A percentile compares a stretch with the other conserved stretches of the same genome.
phyloP scores from a whole-genome alignment of 495 filamentous ascomycete genomes.

The Penicillium daleae region DNA sequence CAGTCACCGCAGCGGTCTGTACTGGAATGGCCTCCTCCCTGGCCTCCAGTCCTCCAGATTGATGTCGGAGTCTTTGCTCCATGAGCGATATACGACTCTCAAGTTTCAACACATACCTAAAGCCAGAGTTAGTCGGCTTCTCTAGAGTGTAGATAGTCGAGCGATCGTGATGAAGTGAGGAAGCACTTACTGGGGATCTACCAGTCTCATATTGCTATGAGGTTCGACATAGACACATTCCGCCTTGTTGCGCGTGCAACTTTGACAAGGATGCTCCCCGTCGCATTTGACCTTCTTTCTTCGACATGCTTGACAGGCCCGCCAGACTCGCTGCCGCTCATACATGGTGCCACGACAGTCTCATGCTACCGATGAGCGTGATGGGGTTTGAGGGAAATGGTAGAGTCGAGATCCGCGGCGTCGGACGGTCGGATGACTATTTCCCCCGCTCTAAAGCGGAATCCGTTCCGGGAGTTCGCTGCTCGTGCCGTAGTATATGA shows the following conservation, averaged over 20 bases:
- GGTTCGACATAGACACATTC: neutral
- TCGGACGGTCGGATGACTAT: neutral
- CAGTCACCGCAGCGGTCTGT: neutral
- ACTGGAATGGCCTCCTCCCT: neutral
- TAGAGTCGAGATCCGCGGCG: neutral
- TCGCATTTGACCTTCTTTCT: constrained; percentile 28
- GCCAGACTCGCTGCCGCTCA: constrained; percentile 36
- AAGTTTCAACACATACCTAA: neutral
- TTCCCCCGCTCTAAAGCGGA: neutral
- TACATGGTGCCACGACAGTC: constrained; percentile 9
- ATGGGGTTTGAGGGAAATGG: neutral
- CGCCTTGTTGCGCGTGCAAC: constrained; percentile 18
- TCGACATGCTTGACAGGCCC: constrained; percentile 34
- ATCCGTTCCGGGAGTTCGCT: neutral
- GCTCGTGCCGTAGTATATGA: too few relatives aligned
- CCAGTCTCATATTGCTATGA: neutral
- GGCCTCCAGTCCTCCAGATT: neutral
- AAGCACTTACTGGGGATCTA: neutral
- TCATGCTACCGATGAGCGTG: neutral
- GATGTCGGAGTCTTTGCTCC: neutral
- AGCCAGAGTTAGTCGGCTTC: neutral
- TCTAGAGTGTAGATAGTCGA: neutral
- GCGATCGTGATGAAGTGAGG: neutral
- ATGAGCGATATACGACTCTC: neutral
- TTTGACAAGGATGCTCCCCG: constrained; percentile 27